phyloP scores from a whole-genome alignment of 176 grass and related monocot genomes.

The Paspalum notatum region DNA sequence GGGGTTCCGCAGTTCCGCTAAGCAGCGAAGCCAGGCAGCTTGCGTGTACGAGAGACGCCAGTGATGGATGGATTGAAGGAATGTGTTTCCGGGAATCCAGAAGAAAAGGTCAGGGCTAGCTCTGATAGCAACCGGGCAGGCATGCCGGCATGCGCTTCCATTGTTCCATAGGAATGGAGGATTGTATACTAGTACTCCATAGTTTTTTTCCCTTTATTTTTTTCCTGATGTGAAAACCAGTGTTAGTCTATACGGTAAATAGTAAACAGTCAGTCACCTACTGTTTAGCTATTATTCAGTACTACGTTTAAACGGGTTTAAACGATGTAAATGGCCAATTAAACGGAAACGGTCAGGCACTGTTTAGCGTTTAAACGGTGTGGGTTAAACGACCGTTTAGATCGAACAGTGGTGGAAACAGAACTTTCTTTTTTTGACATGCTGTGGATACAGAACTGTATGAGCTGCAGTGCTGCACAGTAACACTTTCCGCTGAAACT shows the following conservation, averaged over 20 bases:
- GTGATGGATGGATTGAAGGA: conserved; percentile 44
- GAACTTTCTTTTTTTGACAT: too few relatives aligned
- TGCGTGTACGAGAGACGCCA: conserved; percentile 49
- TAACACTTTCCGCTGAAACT: neutral
- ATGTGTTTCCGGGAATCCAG: conserved; percentile 12
- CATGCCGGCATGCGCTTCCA: neutral
- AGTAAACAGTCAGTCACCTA: too few relatives aligned
- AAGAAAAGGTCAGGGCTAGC: conserved; percentile 1
- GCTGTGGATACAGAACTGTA: too few relatives aligned
- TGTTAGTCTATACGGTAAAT: too few relatives aligned
- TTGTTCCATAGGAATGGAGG: neutral
- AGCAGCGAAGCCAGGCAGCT: neutral
- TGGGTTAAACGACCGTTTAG: too few relatives aligned
- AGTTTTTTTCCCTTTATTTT: neutral
- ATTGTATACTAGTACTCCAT: neutral
- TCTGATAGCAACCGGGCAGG: conserved; percentile 14
- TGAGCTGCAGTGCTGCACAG: neutral
- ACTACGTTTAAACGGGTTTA: too few relatives aligned
- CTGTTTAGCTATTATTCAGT: too few relatives aligned
- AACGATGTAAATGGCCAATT: too few relatives aligned
- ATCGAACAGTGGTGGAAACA: too few relatives aligned
- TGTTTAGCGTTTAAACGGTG: too few relatives aligned
- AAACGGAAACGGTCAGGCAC: too few relatives aligned
- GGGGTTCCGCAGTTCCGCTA: neutral
- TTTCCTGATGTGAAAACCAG: too few relatives aligned